Evolutionary conservation across 2,329 filamentous ascomycete species (phyloP).

Genomic region (Penicillium janthinellum): DNA sequence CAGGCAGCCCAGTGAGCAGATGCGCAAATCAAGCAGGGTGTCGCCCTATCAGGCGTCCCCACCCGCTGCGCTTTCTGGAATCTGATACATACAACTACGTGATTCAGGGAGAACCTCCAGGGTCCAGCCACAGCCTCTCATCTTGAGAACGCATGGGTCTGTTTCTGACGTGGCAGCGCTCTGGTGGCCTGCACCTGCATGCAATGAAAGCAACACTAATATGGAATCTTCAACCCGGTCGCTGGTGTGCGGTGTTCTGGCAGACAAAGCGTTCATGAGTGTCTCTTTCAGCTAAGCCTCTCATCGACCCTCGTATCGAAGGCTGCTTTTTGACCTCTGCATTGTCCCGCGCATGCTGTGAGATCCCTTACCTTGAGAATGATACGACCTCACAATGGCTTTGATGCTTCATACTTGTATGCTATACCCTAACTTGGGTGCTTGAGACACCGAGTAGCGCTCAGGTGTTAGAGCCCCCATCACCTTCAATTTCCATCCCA

Average conservation of each 20-base stretch:
- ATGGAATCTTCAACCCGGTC: constrained; percentile 15
- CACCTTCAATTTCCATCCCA: constrained; percentile 5
- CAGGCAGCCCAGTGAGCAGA: constrained; percentile 7
- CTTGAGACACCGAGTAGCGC: constrained; percentile 6
- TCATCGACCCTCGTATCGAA: not conserved
- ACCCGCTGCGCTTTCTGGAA: constrained; percentile 4
- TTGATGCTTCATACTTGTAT: not conserved
- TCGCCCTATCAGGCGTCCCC: constrained; percentile 18
- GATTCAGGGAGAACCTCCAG: not conserved
- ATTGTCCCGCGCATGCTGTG: constrained; percentile 3
- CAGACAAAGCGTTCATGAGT: not conserved
- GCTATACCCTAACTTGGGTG: constrained; percentile 2
- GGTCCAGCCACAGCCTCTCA: constrained; percentile 17
- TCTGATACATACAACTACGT: constrained; percentile 26
- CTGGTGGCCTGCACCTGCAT: constrained; percentile 16
- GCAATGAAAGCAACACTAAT: constrained; percentile 15
- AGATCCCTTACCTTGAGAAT: constrained; percentile 17
- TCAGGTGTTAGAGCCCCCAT: constrained; percentile 9
- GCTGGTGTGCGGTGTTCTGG: constrained; percentile 6
- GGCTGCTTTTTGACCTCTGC: not conserved
- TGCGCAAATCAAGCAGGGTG: constrained; percentile 12
- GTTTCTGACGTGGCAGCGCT: constrained; percentile 39
- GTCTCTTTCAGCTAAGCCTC: constrained; percentile 13
- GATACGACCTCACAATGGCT: constrained; percentile 6
- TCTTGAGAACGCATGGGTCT: constrained; percentile 14